Evolutionary conservation across 2,329 filamentous ascomycete species (phyloP), one percentile per base, ranked within the genome.

Genomic region (Chalaropsis thielavioides): DNA sequence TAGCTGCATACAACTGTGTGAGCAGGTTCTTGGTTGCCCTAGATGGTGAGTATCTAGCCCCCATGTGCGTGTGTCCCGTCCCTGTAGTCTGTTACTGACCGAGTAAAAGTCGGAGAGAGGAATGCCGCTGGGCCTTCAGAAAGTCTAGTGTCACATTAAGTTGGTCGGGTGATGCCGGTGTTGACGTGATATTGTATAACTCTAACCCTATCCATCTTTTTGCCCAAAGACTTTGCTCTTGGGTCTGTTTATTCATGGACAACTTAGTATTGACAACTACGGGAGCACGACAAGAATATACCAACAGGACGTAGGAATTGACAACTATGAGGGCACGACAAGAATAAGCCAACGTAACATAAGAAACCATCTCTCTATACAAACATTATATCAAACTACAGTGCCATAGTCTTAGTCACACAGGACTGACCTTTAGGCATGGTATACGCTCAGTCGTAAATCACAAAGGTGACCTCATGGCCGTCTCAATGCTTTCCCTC

Each of bases 1-100:
- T 83, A 69, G 88, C 88, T 13, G 84, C 83, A 64, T 95, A 95
- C 73, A 95, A 95, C 73, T 92, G 88, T 72, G 89, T 95, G 17
- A 91, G 87, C 73, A 81, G 90, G 38, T 92, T 95, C 70, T 74
- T 95, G 69, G 89, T 95, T 22, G 90, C 90, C 15, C 74, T 95
- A 65, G 86, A 95, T 76, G 88, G 83, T 85, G 75, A 74, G 82
- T 76, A 60, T 51, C 64, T 59, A 49, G 2, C 6, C 31, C 15
- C 13, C 19, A 38, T 19, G 19, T 22, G n/a, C 3, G 17, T 63
- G 38, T 60, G 17, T 59, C 31, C 0, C 19, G n/a, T 49, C 22
- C 15, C 19, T 2, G 27, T 40, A 40, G 13, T 17, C 17, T 1
- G 31, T 54, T 60, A 38, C 73, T 76, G 69, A 77, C 67, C 51